Percentiles rank a stretch among this genome's conserved stretches.
These are phyloP conservation scores for Elsinoe ampelina DNA, from an alignment of 2,329 filamentous ascomycete genomes.

Conservation along the genomic window DNA sequence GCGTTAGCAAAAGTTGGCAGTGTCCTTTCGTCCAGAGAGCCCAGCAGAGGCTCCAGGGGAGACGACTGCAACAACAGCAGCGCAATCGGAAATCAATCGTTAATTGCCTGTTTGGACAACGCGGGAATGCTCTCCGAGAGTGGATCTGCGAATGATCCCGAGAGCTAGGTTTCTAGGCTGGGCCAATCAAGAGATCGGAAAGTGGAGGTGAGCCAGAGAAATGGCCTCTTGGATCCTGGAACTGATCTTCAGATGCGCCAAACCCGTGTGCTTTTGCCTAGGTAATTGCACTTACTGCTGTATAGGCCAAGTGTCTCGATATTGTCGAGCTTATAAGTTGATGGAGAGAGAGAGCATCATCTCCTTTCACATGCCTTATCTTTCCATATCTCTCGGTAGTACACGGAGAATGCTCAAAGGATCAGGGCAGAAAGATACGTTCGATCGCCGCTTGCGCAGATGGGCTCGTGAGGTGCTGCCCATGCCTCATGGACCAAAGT, in stretches of 20 bases:
- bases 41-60: neutral
- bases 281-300: too few species aligned
- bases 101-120: slow-evolving; percentile 5
- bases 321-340: neutral
- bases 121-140: neutral
- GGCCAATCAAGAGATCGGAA: neutral
- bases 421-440: neutral
- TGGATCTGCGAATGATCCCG: neutral
- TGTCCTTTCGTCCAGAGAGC: neutral
- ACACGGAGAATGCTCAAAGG: neutral
- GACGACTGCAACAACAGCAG: neutral
- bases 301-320: neutral
- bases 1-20: slow-evolving; percentile 10
- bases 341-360: neutral
- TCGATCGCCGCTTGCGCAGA: neutral
- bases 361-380: neutral
- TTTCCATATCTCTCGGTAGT: neutral
- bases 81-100: slow-evolving; percentile 6
- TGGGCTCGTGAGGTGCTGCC: neutral
- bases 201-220: neutral
- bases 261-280: neutral
- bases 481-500: neutral
- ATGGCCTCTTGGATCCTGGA: slow-evolving; percentile 1
- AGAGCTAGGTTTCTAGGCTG: neutral
- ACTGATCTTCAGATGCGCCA: slow-evolving; percentile 1